phyloP scores from a whole-genome alignment of 306 rosid genomes.

The Cucumis sativus region Cucumber_9930_V3 NC_026660.2:18681501-18682000 shows the following conservation, averaged over 20 bases:
- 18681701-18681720: neutral
- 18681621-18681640: neutral
- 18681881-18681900: slow-evolving; percentile 78
- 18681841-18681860: slow-evolving; percentile 11
- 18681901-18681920: slow-evolving; percentile 64
- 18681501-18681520: neutral
- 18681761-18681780: neutral
- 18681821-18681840: neutral
- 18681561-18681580: neutral
- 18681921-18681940: slow-evolving; percentile 38
- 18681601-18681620: neutral
- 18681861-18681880: slow-evolving; percentile 79
- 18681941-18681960: neutral
- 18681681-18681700: neutral
- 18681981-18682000: neutral
- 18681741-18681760: neutral
- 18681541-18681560: neutral
- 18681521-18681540: neutral
- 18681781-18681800: neutral
- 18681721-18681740: neutral
- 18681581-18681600: neutral
- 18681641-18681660: neutral
- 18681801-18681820: neutral
- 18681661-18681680: neutral
- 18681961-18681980: neutral